Percentiles rank a stretch among this genome's conserved stretches.
Conservation (phyloP, 192 early-diverging fungal genomes). For the Podila minutissima region DNA sequence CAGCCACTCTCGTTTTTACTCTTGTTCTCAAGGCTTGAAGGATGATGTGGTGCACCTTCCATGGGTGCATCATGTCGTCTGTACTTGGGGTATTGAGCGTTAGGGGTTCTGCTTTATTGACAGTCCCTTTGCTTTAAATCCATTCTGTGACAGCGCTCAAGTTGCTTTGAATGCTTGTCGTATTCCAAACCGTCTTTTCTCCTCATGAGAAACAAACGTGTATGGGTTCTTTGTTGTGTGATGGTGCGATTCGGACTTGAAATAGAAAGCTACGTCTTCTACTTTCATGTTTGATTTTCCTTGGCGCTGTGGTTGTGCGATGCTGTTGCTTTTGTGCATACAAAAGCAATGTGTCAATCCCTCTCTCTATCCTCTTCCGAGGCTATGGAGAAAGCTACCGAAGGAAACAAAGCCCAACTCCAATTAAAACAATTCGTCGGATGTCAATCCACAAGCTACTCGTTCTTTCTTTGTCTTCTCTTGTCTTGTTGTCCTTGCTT, state of each 20-base stretch:
- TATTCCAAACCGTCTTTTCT: background rate
- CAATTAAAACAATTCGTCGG: conserved; percentile 7
- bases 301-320: background rate
- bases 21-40: conserved; percentile 1
- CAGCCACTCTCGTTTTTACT: background rate
- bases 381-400: background rate
- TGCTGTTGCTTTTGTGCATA: background rate
- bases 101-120: background rate
- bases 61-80: background rate
- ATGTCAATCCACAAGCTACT: conserved; percentile 2
- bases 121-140: conserved; percentile 4
- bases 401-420: conserved; percentile 5
- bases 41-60: background rate
- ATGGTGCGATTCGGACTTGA: background rate
- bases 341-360: background rate
- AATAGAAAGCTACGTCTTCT: background rate
- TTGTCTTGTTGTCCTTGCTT: background rate
- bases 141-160: background rate
- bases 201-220: background rate
- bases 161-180: background rate
- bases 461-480: background rate
- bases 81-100: background rate
- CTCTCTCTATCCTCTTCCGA: background rate
- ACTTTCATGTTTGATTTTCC: background rate
- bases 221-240: conserved; percentile 7